Conservation (phyloP, 1,139 yeast species). For the Scheffersomyces illinoinensis region DNA sequence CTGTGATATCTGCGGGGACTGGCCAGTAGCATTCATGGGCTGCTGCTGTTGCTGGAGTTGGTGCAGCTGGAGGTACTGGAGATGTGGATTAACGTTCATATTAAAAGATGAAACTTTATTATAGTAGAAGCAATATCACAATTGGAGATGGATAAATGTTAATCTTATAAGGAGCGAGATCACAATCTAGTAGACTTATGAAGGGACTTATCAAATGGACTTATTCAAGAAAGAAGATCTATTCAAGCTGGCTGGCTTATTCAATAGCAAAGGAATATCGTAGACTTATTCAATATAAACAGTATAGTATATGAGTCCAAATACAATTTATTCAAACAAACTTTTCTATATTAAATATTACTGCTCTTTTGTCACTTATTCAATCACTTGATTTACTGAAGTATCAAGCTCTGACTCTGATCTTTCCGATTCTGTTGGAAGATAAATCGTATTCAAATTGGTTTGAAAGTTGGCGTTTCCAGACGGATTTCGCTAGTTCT, state of each 20-base stretch:
- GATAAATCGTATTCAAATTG: not conserved
- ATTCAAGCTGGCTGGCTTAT: no score
- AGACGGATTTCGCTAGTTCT: conserved; percentile 7
- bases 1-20: conserved; percentile 42
- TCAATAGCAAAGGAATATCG: no score
- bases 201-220: no score
- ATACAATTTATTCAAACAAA: not conserved
- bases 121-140: not conserved
- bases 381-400: not conserved
- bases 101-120: not conserved
- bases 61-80: conserved; percentile 42
- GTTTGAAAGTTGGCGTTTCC: not conserved
- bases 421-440: not conserved
- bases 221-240: no score
- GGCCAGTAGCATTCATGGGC: conserved; percentile 22
- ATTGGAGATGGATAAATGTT: no score
- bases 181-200: no score
- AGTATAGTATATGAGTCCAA: not conserved
- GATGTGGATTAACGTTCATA: conserved; percentile 43
- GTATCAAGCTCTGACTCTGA: not conserved
- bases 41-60: conserved; percentile 33
- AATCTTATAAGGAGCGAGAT: no score
- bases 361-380: not conserved
- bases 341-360: no score
- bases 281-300: not conserved